Evolutionary conservation across 1,284 basidiomycete genomes (phyloP), one percentile per base, ranked within the genome.

Genomic region (Fistulina hepatica): DNA sequence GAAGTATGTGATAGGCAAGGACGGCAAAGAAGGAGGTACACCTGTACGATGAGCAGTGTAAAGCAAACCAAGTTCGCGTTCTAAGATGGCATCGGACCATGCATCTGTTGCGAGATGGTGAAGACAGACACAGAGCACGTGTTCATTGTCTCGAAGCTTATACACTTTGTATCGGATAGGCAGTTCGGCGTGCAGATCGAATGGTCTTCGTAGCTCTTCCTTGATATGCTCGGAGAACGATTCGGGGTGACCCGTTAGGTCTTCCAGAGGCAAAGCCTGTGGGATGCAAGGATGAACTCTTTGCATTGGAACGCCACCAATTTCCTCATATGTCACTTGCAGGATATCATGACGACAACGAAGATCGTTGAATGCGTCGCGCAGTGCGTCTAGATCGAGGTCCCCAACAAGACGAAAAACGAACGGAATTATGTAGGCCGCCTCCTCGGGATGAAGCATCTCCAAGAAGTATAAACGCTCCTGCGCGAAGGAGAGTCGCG

Each of bases 391-490:
- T 11, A 4, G 15, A 19, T 31, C 13, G 15, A 31, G 13, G 11
- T 8, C 10, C 8, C 28, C 28, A 9, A 4, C 9, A 19, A 31
- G 15, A 16, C 13, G 28, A 11, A 31, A 19, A 31, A 31, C 28
- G 28, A 16, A 19, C 11, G 28, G 28, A 16, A 31, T 31, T 13
- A 31, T 31, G 13, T 31, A 31, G 11, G 15, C 28, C 6, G 28
- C 19, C 28, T 31, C 15, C 13, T 19, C 28, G 13, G 28, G 28
- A 19, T 31, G 28, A 8, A 31, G 28, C 9, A 31, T 13, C 8
- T 31, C 28, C 28, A 31, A 15, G 28, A 31, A 31, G 28, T 31
- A 31, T 19, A 31, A 13, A 16, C 28, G 28, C 28, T 31, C 28
- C 19, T 31, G 28, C 3, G 28, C 28, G 28, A 16, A 31, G 28